Evolutionary conservation across 495 filamentous ascomycete species (phyloP).

Genomic region (Penicillium parvum): DNA sequence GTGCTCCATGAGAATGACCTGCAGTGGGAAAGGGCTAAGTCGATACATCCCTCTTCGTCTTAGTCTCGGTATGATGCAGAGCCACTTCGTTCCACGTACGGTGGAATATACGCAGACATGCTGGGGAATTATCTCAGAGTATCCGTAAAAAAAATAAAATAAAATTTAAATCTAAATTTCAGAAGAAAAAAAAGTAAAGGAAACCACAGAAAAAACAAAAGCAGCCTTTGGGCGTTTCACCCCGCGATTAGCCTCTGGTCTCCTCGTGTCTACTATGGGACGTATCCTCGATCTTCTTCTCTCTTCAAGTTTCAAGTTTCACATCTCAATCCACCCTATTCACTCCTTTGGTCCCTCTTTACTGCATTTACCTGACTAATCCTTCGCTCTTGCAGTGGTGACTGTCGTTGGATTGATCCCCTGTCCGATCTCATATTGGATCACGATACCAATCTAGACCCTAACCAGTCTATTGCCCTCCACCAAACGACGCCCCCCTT

Average conservation of each 20-base stretch:
- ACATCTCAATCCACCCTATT: conserved; percentile 21
- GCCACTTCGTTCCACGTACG: conserved; percentile 29
- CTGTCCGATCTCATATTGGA: conserved; percentile 13
- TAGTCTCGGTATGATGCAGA: conserved; percentile 28
- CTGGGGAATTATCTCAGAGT: too few species aligned
- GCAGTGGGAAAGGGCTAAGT: conserved; percentile 23
- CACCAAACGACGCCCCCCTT: conserved; percentile 7
- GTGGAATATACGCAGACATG: conserved; percentile 16
- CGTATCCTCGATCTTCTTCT: conserved; percentile 18
- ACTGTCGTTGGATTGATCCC: conserved; percentile 2
- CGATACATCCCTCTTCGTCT: conserved; percentile 29
- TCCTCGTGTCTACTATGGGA: conserved; percentile 27
- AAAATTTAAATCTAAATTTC: conserved; percentile 12
- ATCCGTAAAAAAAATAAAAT: conserved; percentile 18
- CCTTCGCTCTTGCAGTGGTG: conserved; percentile 7
- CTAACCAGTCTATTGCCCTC: conserved; percentile 3
- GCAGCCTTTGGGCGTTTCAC: conserved; percentile 30
- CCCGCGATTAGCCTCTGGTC: conserved; percentile 36
- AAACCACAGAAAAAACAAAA: conserved; percentile 17
- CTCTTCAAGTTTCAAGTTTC: conserved; percentile 7
- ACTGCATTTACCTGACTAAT: conserved; percentile 17
- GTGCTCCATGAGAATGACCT: conserved; percentile 21
- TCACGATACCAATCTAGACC: conserved; percentile 18
- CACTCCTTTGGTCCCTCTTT: conserved; percentile 28
- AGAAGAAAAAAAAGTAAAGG: conserved; percentile 15